Percentiles rank a stretch among this genome's conserved stretches.
Conservation (phyloP, 2,329 filamentous ascomycete genomes). For the Tolypocladium amazonense region DNA sequence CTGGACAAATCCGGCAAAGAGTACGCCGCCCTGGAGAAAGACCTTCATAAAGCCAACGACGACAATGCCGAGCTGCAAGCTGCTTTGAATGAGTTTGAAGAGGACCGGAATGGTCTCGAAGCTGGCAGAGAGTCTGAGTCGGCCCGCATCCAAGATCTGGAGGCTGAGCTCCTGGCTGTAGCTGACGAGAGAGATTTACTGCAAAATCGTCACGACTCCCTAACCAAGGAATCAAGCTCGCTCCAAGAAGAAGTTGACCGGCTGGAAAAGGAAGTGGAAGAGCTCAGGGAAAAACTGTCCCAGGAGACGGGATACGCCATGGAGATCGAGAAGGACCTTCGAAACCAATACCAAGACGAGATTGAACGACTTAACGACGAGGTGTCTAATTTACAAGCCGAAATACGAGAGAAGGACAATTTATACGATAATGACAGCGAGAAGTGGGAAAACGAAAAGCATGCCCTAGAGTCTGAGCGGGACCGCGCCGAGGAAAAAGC, state of each 20-base stretch:
- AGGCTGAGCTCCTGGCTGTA: constrained; percentile 48
- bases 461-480: constrained; percentile 54
- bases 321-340: constrained; percentile 50
- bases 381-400: constrained; percentile 51
- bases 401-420: constrained; percentile 59
- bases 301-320: constrained; percentile 47
- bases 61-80: constrained; percentile 34
- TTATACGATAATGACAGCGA: constrained; percentile 62
- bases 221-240: constrained; percentile 55
- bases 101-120: constrained; percentile 18
- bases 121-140: constrained; percentile 25
- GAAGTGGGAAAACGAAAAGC: constrained; percentile 57
- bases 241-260: constrained; percentile 53
- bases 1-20: constrained; percentile 42
- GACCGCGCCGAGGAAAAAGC: constrained; percentile 58
- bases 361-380: constrained; percentile 44
- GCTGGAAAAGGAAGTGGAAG: constrained; percentile 33
- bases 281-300: constrained; percentile 37
- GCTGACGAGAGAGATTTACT: constrained; percentile 59
- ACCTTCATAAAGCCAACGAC: constrained; percentile 33
- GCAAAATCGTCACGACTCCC: constrained; percentile 56
- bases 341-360: constrained; percentile 30
- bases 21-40: constrained; percentile 40
- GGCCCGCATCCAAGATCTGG: constrained; percentile 41
- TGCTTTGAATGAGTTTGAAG: constrained; percentile 30